Evolutionary conservation across 176 grass and related monocot genomes (phyloP).

Genomic region (Rhynchospora breviuscula): DNA sequence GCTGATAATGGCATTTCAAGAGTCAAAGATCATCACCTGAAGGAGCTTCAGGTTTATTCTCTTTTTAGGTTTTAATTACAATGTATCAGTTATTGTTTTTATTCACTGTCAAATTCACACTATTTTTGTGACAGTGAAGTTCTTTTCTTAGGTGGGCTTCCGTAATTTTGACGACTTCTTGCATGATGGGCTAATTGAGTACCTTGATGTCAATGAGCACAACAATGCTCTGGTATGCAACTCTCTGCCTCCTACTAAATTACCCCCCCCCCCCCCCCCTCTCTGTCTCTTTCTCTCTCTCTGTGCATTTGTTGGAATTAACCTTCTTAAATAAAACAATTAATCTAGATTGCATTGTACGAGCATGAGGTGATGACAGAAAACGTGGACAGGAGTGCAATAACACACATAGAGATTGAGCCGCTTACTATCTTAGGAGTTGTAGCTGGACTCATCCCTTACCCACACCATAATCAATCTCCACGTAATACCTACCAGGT

Average conservation of each 20-base stretch:
- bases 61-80: background rate
- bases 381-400: slow-evolving; percentile 51
- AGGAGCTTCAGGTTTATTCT: slow-evolving; percentile 43
- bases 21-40: slow-evolving; percentile 77
- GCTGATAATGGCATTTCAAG: slow-evolving; percentile 76
- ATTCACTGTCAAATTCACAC: slow-evolving; percentile 13
- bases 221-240: slow-evolving; percentile 82
- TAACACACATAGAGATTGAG: slow-evolving; percentile 96
- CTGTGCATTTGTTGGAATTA: background rate
- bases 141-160: slow-evolving; percentile 57
- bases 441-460: slow-evolving; percentile 85
- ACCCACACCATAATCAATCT: slow-evolving; percentile 96
- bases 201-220: slow-evolving; percentile 97
- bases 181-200: slow-evolving; percentile 82
- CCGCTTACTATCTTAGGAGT: slow-evolving; percentile 85
- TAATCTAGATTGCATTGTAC: slow-evolving; percentile 84
- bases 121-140: slow-evolving; percentile 20
- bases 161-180: slow-evolving; percentile 92
- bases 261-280: background rate
- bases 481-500: slow-evolving; percentile 97
- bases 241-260: slow-evolving; percentile 7
- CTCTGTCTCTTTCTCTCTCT: too few relatives aligned
- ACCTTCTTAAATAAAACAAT: background rate
- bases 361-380: slow-evolving; percentile 63
- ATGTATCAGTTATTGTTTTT: slow-evolving; percentile 20